Evolutionary conservation across 1,284 basidiomycete genomes (phyloP), one percentile per base, ranked within the genome.

Genomic region (Fomitopsis pinicola): DNA sequence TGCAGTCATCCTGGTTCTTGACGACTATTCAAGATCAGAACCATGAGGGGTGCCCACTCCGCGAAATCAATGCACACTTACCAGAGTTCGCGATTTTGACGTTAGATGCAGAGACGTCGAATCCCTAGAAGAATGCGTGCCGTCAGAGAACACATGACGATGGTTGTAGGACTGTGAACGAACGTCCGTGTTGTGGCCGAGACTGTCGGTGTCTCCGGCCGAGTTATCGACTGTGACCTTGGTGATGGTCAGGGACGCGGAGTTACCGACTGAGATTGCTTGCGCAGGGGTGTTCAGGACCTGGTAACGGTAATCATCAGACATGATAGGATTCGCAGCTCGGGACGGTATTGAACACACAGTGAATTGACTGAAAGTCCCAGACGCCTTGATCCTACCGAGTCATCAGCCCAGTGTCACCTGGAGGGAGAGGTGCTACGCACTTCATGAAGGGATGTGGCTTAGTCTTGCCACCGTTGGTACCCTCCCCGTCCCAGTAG

Each of bases 1-100:
- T 69, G 63, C 86, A 87, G 66, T 88, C 85, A 62, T 88, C 86
- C 76, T 87, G 71, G 62, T 73, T 73, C 36, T 58, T 36, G 19
- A 58, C 57, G 42, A 58, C 57, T 52, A 55, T 40, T 14, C 60
- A 22, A 50, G 42, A 4, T 2, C 5, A 15, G 7, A 42, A 12
- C 26, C 22, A 53, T 53, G 30, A 28, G 17, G 7, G 15, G 6
- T 15, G 53, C 9, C 38, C 14, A 50, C 22, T 40, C 36, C 10
- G 8, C 10, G 36, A 53, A 26, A 28, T 6, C 4, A 6, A 30
- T 28, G 6, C 28, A 35, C 36, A 40, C n/a, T 38, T 30, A 61
- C 58, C 58, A 22, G 38, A 55, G 40, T 55, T 55, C 9, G 26
- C 33, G 28, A 59, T 59, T 17, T 15, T 58, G 30, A 58, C 10